Evolutionary conservation across 768 basidiomycete genomes (phyloP).

Genomic region (Suillus subalutaceus): DNA sequence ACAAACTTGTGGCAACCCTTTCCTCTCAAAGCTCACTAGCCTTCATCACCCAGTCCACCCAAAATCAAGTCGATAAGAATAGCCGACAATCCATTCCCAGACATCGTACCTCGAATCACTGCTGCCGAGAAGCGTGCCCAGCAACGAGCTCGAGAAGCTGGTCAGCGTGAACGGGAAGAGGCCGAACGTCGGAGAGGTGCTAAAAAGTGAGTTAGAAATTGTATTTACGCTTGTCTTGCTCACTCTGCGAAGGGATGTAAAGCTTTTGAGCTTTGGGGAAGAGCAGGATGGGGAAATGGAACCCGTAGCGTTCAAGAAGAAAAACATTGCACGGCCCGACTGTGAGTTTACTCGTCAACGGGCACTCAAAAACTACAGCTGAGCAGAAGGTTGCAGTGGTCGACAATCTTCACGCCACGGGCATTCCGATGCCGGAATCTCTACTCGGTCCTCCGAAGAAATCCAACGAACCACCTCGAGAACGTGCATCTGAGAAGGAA

Average conservation of each 20-base stretch:
- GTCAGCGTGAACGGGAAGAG: constrained; percentile 79
- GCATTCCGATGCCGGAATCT: constrained; percentile 16
- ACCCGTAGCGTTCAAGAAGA: constrained; percentile 65
- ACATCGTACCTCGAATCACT: constrained; percentile 95
- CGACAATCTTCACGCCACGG: constrained; percentile 14
- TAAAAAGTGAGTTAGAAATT: constrained; percentile 70
- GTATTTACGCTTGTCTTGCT: constrained; percentile 7
- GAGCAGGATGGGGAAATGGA: constrained; percentile 66
- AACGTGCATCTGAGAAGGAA: background rate
- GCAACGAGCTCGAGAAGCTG: constrained; percentile 75
- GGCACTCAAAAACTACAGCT: background rate
- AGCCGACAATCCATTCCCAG: constrained; percentile 91
- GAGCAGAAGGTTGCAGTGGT: constrained; percentile 24
- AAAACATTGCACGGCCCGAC: constrained; percentile 82
- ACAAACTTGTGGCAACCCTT: background rate
- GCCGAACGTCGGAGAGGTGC: constrained; percentile 70
- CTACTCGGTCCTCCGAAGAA: constrained; percentile 10
- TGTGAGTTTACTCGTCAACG: constrained; percentile 48
- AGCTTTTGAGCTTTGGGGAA: constrained; percentile 85
- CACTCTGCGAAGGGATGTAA: constrained; percentile 67
- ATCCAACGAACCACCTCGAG: constrained; percentile 10
- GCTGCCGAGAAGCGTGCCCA: constrained; percentile 89
- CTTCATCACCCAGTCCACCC: constrained; percentile 63
- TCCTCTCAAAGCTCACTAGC: constrained; percentile 11
- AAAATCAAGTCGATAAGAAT: constrained; percentile 87